Conservation (phyloP, 2,329 filamentous ascomycete species). For the Drechslera avenae region DNA sequence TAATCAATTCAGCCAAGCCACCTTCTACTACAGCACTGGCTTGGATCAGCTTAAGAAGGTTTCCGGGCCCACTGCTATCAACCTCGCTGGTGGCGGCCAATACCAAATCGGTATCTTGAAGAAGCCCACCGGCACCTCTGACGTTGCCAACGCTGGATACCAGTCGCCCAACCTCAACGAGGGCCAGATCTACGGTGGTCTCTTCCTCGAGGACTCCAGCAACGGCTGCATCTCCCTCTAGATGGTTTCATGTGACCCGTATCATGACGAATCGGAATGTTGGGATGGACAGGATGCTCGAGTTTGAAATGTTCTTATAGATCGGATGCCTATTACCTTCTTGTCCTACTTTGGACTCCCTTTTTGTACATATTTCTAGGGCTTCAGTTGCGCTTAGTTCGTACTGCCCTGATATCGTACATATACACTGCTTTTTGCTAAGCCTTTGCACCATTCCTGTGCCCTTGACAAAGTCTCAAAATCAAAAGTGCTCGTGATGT, state of each 20-base stretch:
- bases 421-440: no score
- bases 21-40: constrained; percentile 63
- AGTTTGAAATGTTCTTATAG: no score
- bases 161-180: constrained; percentile 45
- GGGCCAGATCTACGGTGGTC: constrained; percentile 48
- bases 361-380: no score
- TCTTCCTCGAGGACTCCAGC: constrained; percentile 48
- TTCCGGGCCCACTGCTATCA: constrained; percentile 55
- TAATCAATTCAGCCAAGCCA: constrained; percentile 54
- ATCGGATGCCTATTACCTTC: no score
- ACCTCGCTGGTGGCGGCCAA: constrained; percentile 63
- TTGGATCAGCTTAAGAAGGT: constrained; percentile 53
- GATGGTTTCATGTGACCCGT: not conserved
- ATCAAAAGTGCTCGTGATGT: no score
- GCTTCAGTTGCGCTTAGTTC: no score
- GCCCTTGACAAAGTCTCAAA: no score
- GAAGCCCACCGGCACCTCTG: constrained; percentile 58
- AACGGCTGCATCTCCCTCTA: constrained; percentile 42
- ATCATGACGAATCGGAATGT: no score
- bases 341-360: no score
- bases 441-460: no score
- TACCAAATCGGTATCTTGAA: constrained; percentile 68
- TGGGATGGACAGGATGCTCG: no score
- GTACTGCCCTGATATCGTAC: no score
- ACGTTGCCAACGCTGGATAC: constrained; percentile 47